Evolutionary conservation across 2,329 filamentous ascomycete species (phyloP).

Genomic region (Pestalotiopsis sp.): DNA sequence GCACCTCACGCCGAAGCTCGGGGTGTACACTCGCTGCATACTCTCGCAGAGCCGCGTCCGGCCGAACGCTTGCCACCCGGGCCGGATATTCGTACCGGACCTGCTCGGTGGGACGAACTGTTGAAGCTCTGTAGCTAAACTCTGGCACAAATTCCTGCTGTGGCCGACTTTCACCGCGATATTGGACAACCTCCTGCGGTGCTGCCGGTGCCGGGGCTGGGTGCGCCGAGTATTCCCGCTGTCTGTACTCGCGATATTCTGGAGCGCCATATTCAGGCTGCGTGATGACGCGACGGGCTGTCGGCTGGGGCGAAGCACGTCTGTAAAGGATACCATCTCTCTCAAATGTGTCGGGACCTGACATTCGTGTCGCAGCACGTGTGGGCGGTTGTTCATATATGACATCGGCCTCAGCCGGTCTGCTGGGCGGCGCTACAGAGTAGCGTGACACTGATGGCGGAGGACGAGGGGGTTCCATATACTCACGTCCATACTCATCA

Average conservation of each 20-base stretch:
- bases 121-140: slow-evolving; percentile 57
- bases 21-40: slow-evolving; percentile 46
- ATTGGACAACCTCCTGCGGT: slow-evolving; percentile 49
- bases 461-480: slow-evolving; percentile 61
- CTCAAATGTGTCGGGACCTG: slow-evolving; percentile 47
- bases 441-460: slow-evolving; percentile 43
- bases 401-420: slow-evolving; percentile 53
- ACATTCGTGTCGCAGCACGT: slow-evolving; percentile 53
- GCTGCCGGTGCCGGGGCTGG: slow-evolving; percentile 43
- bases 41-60: slow-evolving; percentile 47
- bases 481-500: slow-evolving; percentile 83
- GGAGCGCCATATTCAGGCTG: slow-evolving; percentile 60
- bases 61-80: slow-evolving; percentile 44
- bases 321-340: slow-evolving; percentile 55
- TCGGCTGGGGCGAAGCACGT: slow-evolving; percentile 51
- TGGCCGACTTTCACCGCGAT: slow-evolving; percentile 44
- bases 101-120: slow-evolving; percentile 57
- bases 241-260: slow-evolving; percentile 57
- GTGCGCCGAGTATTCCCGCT: slow-evolving; percentile 60
- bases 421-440: slow-evolving; percentile 51
- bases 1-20: slow-evolving; percentile 39
- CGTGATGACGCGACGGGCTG: slow-evolving; percentile 61
- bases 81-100: slow-evolving; percentile 45
- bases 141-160: slow-evolving; percentile 51
- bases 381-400: slow-evolving; percentile 67